Base-by-base conservation (phyloP, 2,329 filamentous ascomycete genomes). In the Alternaria sp. region DNA sequence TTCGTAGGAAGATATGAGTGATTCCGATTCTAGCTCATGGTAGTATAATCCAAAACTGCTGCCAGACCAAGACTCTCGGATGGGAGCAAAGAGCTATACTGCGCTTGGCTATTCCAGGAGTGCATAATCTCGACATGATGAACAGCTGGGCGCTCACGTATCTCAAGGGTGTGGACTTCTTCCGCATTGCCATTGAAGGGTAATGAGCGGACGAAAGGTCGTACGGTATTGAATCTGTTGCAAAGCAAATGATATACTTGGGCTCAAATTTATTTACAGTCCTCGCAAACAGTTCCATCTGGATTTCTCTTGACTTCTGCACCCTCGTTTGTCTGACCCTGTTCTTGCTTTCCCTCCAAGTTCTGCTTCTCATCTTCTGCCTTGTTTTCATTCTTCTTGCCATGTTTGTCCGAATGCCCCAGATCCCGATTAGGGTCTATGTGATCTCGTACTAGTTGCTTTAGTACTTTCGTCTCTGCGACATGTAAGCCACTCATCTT, bases 391-490 rank as follows among this genome's bases (percentile, higher is more conserved):
- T 73, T 75, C 60, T 79, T 78, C 65, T 79, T 80, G 6, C 77
- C 75, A 47, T 73, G 68, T 46, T 70, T 79, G 63, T 85, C 83
- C 39, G 82, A 84, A 63, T 98, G 94, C 0, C 94, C 94, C 54
- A 97, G 81, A 73, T 94, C 86, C 63, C 91, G 85, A 1, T 82
- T 83, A 0, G 94, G 94, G 71, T 95, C 89, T 68, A 97, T 89
- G 52, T 92, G 84, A 80, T 97, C 92, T 59, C 94, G 84, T 5
- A 97, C 88, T 16, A 89, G 85, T 61, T 93, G 88, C 81, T 98
- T 97, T 43, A 97, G 85, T 68, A 94, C 89, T 80, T 97, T 97
- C 2, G 92, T 93, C 81, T 97, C 93, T 81, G 60, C 30, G 14
- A 12, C 26, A 20, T 24, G 41, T 59, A 26, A 66, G 52, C 36